Percentiles rank a stretch among this genome's conserved stretches.
Evolutionary conservation across 306 rosid species (phyloP).

Genomic region (Quercus mongolica): DNA sequence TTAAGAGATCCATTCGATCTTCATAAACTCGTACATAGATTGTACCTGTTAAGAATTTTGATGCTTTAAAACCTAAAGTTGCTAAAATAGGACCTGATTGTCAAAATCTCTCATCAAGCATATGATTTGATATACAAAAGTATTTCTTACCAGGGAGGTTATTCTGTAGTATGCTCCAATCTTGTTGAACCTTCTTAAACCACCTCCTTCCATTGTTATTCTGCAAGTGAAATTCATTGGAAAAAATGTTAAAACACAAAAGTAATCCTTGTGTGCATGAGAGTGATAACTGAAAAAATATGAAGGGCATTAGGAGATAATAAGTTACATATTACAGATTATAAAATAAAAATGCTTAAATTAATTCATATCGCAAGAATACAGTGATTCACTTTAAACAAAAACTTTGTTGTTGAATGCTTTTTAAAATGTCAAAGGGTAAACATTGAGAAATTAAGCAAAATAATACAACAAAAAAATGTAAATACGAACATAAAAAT

Average conservation of each 20-base stretch:
- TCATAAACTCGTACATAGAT: slow-evolving; percentile 90
- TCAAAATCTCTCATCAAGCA: slow-evolving; percentile 9
- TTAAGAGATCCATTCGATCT: slow-evolving; percentile 93
- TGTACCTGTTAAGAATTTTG: slow-evolving; percentile 58
- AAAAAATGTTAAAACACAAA: slow-evolving; percentile 7
- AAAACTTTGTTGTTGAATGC: background rate
- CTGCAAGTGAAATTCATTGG: slow-evolving; percentile 40
- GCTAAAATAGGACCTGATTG: slow-evolving; percentile 21
- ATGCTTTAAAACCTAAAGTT: slow-evolving; percentile 16
- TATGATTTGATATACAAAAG: slow-evolving; percentile 4
- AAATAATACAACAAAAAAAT: background rate
- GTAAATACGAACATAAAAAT: background rate
- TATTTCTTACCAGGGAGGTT: slow-evolving; percentile 77
- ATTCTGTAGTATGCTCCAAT: slow-evolving; percentile 96
- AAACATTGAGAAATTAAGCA: background rate
- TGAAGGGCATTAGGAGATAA: background rate
- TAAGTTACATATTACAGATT: background rate
- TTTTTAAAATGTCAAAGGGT: background rate
- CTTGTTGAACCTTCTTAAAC: slow-evolving; percentile 96
- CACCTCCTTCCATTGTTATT: slow-evolving; percentile 69
- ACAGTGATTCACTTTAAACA: background rate
- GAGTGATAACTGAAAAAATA: slow-evolving; percentile 1
- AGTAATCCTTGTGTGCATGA: slow-evolving; percentile 14
- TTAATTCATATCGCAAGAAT: background rate
- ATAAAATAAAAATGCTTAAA: background rate